These are phyloP conservation scores for Brettanomyces naardenensis DNA, from an alignment of 805 yeast species.

Conservation along the genomic window DNA sequence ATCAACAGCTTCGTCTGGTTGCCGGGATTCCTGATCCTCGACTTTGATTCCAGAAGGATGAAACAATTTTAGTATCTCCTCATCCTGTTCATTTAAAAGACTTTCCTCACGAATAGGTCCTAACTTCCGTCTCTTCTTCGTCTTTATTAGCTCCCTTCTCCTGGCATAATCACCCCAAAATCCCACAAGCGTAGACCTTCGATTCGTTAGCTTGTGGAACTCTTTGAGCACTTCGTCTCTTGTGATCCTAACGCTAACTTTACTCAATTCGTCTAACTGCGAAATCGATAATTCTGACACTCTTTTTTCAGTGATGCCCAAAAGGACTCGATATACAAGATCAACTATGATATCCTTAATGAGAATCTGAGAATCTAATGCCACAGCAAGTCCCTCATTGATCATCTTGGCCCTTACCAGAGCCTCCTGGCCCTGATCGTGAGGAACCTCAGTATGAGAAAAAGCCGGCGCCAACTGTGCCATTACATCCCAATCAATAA, in stretches of 20 bases:
- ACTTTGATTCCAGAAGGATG: not conserved
- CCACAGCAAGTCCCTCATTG: slow-evolving; percentile 3
- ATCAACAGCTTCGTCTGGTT: not conserved
- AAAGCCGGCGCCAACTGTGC: not conserved
- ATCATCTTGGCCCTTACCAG: not conserved
- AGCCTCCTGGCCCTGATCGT: not conserved
- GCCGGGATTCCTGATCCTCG: not conserved
- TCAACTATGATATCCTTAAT: slow-evolving; percentile 1
- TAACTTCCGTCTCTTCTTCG: not conserved
- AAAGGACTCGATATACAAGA: not conserved
- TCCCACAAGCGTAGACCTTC: not conserved
- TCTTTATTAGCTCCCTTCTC: not conserved
- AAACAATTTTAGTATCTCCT: not conserved
- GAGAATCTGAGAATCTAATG: slow-evolving; percentile 6
- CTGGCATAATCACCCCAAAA: not conserved
- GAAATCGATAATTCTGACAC: not conserved
- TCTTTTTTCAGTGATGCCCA: not conserved
- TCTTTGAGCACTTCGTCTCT: not conserved
- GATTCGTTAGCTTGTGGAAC: not conserved
- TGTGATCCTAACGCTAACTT: not conserved
- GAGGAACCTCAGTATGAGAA: not conserved
- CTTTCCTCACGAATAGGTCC: not conserved
- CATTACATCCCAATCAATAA: slow-evolving; percentile 8
- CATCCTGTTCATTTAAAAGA: slow-evolving; percentile 1
- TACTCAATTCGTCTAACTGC: not conserved